These are phyloP conservation scores for Rhododendron simsii DNA, from an alignment of 148 eudicot genomes.

Conservation along the genomic window DNA sequence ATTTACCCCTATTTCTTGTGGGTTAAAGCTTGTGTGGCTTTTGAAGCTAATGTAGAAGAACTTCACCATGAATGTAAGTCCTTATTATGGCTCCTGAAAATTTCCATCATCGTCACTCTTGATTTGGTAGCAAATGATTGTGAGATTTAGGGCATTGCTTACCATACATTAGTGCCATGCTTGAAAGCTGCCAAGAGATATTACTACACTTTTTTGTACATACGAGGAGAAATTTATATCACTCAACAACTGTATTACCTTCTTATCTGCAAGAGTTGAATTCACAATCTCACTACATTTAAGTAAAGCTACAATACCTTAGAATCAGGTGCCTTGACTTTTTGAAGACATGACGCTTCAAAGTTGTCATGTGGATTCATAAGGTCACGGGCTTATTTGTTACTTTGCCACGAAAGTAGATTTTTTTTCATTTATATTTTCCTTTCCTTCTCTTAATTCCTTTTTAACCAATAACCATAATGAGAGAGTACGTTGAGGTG, in stretches of 20 bases:
- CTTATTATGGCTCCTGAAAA: not conserved
- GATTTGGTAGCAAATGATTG: not conserved
- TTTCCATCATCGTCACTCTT: not conserved
- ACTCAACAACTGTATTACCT: too few species aligned
- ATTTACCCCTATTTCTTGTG: not conserved
- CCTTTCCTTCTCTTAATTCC: too few species aligned
- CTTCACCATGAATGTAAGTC: constrained; percentile 56
- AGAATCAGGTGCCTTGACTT: too few species aligned
- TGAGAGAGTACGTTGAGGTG: not conserved
- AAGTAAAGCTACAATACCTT: too few species aligned
- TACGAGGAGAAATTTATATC: too few species aligned
- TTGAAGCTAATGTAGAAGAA: constrained; percentile 73
- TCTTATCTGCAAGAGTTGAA: too few species aligned
- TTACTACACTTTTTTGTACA: too few species aligned
- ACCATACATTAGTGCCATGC: not conserved
- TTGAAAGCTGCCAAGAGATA: not conserved
- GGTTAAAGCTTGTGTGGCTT: constrained; percentile 4
- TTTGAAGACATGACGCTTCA: not conserved
- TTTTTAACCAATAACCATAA: too few species aligned
- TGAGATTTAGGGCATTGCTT: not conserved
- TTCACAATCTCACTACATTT: too few species aligned
- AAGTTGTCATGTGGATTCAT: not conserved
- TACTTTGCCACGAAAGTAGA: not conserved
- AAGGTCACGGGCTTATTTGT: not conserved
- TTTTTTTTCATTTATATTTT: too few species aligned